A percentile compares a stretch with the other conserved stretches of the same genome.
Conservation (phyloP, 2,329 filamentous ascomycete genomes). For the Magnaporthiopsis incrustans region DNA sequence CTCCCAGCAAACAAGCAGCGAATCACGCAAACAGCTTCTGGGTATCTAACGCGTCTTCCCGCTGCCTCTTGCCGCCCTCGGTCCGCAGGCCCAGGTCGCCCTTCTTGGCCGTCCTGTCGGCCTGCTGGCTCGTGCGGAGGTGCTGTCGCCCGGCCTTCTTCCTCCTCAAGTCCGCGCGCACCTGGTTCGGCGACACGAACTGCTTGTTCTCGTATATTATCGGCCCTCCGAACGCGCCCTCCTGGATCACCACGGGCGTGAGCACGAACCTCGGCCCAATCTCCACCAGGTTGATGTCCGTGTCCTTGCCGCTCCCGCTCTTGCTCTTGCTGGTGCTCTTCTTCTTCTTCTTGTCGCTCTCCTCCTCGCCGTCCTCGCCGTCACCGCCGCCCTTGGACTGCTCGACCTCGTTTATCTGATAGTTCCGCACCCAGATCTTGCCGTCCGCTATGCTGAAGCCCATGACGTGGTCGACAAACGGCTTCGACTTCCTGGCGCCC, state of each 20-base stretch:
- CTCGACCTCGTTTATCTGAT: slow-evolving; percentile 84
- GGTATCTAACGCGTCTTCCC: slow-evolving; percentile 66
- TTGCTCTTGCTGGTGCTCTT: slow-evolving; percentile 27
- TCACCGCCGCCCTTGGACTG: slow-evolving; percentile 36
- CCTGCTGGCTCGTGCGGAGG: slow-evolving; percentile 62
- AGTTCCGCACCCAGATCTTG: slow-evolving; percentile 93
- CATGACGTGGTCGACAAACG: slow-evolving; percentile 94
- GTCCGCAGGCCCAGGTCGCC: slow-evolving; percentile 68
- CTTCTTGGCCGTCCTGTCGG: slow-evolving; percentile 67
- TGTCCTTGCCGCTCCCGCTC: slow-evolving; percentile 40
- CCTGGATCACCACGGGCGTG: slow-evolving; percentile 90
- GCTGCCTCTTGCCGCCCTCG: slow-evolving; percentile 52
- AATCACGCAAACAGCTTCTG: slow-evolving; percentile 64
- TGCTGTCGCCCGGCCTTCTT: slow-evolving; percentile 73
- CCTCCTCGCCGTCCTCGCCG: slow-evolving; percentile 34
- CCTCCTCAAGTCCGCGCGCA: slow-evolving; percentile 71
- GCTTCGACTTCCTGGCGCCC: slow-evolving; percentile 81
- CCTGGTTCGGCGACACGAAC: slow-evolving; percentile 93
- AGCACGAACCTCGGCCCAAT: slow-evolving; percentile 90
- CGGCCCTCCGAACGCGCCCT: slow-evolving; percentile 89
- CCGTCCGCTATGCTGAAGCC: slow-evolving; percentile 84
- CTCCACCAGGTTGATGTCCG: slow-evolving; percentile 77
- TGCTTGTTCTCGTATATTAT: slow-evolving; percentile 98
- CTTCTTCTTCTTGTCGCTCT: slow-evolving; percentile 21
- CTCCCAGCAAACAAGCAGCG: too few species aligned